Conservation (phyloP, 495 filamentous ascomycete genomes). For the Paragyromitra xinjiangensis region DNA sequence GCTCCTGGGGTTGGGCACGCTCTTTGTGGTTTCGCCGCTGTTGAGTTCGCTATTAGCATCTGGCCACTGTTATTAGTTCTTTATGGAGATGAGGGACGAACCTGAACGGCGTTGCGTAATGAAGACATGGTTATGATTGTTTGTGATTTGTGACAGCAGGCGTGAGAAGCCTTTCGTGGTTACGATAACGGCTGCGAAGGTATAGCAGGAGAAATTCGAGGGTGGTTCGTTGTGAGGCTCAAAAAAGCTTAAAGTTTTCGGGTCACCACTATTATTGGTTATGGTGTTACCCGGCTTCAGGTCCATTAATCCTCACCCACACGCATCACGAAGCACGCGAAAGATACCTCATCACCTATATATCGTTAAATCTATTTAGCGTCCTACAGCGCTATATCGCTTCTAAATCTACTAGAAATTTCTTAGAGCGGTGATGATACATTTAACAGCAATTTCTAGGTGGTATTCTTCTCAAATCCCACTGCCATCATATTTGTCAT, state of each 20-base stretch:
- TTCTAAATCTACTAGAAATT: too few species aligned
- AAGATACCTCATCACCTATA: too few species aligned
- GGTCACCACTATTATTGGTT: background rate
- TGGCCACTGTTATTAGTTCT: background rate
- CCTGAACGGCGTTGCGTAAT: conserved; percentile 80
- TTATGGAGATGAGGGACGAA: conserved; percentile 51
- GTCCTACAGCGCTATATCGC: too few species aligned
- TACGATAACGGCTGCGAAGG: background rate
- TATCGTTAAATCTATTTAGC: too few species aligned
- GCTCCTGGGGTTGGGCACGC: conserved; percentile 83
- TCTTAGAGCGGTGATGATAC: too few species aligned
- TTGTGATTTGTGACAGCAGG: background rate
- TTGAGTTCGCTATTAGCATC: background rate
- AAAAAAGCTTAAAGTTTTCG: background rate
- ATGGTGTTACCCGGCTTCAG: background rate
- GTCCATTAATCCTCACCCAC: too few species aligned
- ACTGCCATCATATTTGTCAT: too few species aligned
- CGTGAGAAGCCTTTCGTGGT: background rate
- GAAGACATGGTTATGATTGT: conserved; percentile 71
- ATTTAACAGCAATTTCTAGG: too few species aligned
- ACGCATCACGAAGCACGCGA: too few species aligned
- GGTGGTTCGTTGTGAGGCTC: background rate
- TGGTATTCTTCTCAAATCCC: too few species aligned
- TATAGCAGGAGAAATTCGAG: background rate
- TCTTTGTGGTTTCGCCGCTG: conserved; percentile 78